A percentile compares a stretch with the other conserved stretches of the same genome.
Evolutionary conservation across 129 eudicot species (phyloP).

Genomic region (Lactuca saligna): DNA sequence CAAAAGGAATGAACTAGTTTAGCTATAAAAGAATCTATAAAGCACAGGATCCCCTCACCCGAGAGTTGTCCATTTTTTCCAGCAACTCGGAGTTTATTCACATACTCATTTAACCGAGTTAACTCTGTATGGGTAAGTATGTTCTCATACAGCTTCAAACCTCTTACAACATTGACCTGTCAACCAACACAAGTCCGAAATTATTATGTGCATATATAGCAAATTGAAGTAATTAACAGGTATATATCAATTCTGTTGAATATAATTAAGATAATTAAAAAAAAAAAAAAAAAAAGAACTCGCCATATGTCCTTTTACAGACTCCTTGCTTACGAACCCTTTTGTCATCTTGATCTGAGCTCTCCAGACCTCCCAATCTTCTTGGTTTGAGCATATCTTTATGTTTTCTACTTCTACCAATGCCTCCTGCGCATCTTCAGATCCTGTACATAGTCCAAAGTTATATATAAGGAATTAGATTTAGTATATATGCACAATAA

Average conservation of each 20-base stretch:
- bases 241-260: neutral
- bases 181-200: constrained; percentile 12
- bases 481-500: neutral
- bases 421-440: constrained; percentile 52
- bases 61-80: constrained; percentile 94
- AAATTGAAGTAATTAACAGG: no score
- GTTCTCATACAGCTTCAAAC: constrained; percentile 81
- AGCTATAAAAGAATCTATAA: constrained; percentile 69
- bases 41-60: constrained; percentile 74
- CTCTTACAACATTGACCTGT: constrained; percentile 96
- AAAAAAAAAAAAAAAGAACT: constrained; percentile 44
- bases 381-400: constrained; percentile 69
- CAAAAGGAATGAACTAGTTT: constrained; percentile 47
- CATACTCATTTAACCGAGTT: constrained; percentile 67
- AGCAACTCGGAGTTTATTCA: constrained; percentile 75
- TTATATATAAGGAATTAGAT: neutral
- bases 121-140: constrained; percentile 68
- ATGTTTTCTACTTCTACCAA: constrained; percentile 41
- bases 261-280: constrained; percentile 16
- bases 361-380: constrained; percentile 67
- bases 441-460: constrained; percentile 41
- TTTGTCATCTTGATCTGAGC: constrained; percentile 84
- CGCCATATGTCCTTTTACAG: constrained; percentile 90
- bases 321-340: constrained; percentile 93
- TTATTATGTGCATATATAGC: neutral